Percentiles rank a stretch among this genome's conserved stretches.
Conservation (phyloP, 768 basidiomycete species). For the Amanita phalloides region DNA sequence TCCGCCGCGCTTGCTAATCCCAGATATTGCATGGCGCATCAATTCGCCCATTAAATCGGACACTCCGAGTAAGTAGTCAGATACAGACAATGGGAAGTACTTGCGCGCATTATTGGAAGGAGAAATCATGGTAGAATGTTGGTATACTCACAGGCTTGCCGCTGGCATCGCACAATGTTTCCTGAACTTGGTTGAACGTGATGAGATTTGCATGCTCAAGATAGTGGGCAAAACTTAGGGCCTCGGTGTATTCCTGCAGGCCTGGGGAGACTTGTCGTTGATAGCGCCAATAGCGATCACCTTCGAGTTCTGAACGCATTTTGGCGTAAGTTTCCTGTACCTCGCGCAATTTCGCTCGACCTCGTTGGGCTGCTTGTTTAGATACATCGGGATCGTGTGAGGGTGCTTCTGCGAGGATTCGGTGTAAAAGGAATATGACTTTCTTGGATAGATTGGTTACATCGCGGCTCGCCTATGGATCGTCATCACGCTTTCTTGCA, state of each 20-base stretch:
- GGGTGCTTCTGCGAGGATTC: constrained; percentile 33
- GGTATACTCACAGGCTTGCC: constrained; percentile 51
- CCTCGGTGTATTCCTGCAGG: constrained; percentile 95
- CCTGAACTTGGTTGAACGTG: constrained; percentile 56
- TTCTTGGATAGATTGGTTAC: constrained; percentile 89
- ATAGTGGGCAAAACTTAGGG: constrained; percentile 80
- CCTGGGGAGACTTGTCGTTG: constrained; percentile 68
- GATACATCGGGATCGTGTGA: constrained; percentile 18
- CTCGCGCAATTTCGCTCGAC: constrained; percentile 52
- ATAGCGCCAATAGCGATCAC: constrained; percentile 70
- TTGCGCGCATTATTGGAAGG: constrained; percentile 17
- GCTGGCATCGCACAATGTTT: constrained; percentile 41
- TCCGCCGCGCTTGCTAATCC: constrained; percentile 58
- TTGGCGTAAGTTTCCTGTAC: constrained; percentile 53
- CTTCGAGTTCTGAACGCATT: constrained; percentile 51
- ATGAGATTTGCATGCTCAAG: constrained; percentile 62
- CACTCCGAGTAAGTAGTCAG: constrained; percentile 87
- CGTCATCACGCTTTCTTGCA: background rate
- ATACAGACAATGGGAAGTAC: constrained; percentile 67
- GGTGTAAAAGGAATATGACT: constrained; percentile 87
- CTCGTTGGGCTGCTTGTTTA: constrained; percentile 37
- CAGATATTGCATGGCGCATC: constrained; percentile 90
- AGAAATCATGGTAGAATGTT: background rate
- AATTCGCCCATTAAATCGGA: constrained; percentile 95
- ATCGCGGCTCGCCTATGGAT: constrained; percentile 63